A percentile compares a stretch with the other conserved stretches of the same genome.
Conservation (phyloP, 768 basidiomycete species). For the Scleroderma citrinum region DNA sequence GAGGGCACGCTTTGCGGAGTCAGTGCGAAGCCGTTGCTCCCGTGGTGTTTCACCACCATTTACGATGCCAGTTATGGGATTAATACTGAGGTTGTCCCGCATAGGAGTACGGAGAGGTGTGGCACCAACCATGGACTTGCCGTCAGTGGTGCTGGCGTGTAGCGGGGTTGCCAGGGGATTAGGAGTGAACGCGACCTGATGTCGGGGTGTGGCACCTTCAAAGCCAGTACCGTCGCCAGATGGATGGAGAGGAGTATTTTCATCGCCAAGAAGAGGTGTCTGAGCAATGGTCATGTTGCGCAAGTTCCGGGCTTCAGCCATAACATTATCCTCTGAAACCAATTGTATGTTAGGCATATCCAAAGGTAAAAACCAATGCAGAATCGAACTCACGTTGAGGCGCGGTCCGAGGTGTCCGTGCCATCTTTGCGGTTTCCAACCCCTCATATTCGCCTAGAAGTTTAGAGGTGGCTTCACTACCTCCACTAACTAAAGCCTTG, state of each 20-base stretch:
- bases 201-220: conserved; percentile 91
- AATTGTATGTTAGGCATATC: conserved; percentile 5
- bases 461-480: conserved; percentile 78
- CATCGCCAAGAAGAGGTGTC: conserved; percentile 93
- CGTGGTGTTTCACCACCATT: conserved; percentile 65
- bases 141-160: conserved; percentile 40
- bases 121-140: conserved; percentile 39
- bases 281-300: conserved; percentile 90
- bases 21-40: conserved; percentile 57
- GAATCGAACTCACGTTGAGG: conserved; percentile 71
- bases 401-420: conserved; percentile 90
- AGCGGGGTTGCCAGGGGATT: conserved; percentile 92
- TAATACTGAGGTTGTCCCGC: conserved; percentile 88
- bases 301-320: conserved; percentile 92
- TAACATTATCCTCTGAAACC: conserved; percentile 81
- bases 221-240: conserved; percentile 86
- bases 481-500: conserved; percentile 75
- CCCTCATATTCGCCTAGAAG: conserved; percentile 91
- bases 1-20: conserved; percentile 69
- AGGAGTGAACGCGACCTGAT: conserved; percentile 86
- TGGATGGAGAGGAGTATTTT: conserved; percentile 90
- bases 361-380: background rate
- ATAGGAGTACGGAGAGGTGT: conserved; percentile 94
- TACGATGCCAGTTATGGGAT: conserved; percentile 57
- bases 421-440: conserved; percentile 82